These are phyloP conservation scores for Backusella tuberculispora DNA, from an alignment of 192 early-diverging fungal genomes.

Conservation along the genomic window DNA sequence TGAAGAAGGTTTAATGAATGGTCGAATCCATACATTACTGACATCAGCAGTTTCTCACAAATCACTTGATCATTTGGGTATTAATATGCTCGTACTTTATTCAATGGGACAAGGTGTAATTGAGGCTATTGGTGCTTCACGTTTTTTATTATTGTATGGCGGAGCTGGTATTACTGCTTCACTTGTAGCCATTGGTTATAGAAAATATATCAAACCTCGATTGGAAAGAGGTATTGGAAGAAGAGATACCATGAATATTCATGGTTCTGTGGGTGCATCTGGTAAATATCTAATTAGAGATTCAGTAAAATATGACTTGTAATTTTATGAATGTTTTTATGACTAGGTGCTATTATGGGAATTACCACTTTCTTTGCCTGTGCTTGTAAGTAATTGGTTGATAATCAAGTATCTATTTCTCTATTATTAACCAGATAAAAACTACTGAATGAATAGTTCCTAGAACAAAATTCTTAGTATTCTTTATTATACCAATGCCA, in stretches of 20 bases:
- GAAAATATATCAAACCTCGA: constrained; percentile 42
- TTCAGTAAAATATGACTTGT: not conserved
- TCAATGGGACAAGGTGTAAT: constrained; percentile 52
- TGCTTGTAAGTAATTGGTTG: constrained; percentile 38
- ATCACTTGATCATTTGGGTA: constrained; percentile 47
- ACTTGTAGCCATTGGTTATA: constrained; percentile 43
- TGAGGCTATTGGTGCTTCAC: constrained; percentile 42
- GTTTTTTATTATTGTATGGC: constrained; percentile 49
- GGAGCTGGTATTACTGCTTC: constrained; percentile 46
- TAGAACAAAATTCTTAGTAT: constrained; percentile 48
- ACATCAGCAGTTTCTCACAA: constrained; percentile 52
- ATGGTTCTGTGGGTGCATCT: constrained; percentile 54
- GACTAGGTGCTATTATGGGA: constrained; percentile 45
- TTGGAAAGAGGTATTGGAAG: constrained; percentile 27
- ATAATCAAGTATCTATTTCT: not conserved
- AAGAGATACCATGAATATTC: constrained; percentile 17
- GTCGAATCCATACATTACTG: constrained; percentile 50
- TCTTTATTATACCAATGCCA: constrained; percentile 58
- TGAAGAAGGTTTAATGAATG: constrained; percentile 36
- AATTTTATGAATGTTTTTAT: not conserved
- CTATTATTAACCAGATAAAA: not conserved
- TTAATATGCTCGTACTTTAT: constrained; percentile 53
- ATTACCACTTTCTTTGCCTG: constrained; percentile 54
- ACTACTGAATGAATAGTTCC: constrained; percentile 35
- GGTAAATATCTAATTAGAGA: constrained; percentile 23